Evolutionary conservation across 306 rosid species (phyloP).

Genomic region (Arachis stenosperma): DNA sequence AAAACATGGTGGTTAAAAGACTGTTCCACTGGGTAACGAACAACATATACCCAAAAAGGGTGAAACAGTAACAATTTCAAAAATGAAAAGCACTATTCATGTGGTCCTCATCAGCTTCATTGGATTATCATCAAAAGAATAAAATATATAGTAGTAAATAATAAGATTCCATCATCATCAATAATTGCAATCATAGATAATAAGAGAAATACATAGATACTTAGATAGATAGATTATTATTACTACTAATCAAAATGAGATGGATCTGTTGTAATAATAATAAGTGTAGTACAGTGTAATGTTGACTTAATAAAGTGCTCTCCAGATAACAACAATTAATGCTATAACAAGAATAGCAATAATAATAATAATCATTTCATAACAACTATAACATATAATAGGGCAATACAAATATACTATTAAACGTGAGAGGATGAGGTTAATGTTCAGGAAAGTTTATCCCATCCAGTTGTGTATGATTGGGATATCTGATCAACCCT

Average conservation of each 20-base stretch:
- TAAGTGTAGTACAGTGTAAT: constrained; percentile 19
- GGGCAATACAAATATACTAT: constrained; percentile 38
- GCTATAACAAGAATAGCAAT: constrained; percentile 47
- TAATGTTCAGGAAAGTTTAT: constrained; percentile 32
- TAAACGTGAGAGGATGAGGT: constrained; percentile 40
- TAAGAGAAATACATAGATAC: background rate
- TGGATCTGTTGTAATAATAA: background rate
- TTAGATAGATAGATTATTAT: no score
- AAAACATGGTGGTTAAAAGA: constrained; percentile 29
- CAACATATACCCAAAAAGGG: constrained; percentile 18
- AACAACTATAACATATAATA: constrained; percentile 9
- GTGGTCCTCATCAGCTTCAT: constrained; percentile 40
- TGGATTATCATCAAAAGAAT: constrained; percentile 13
- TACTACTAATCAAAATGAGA: background rate
- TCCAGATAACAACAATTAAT: constrained; percentile 42
- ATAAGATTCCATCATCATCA: background rate
- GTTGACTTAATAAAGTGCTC: constrained; percentile 36
- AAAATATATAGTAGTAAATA: background rate
- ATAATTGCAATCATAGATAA: background rate
- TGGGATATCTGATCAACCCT: constrained; percentile 53
- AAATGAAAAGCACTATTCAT: constrained; percentile 38
- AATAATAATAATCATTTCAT: constrained; percentile 14
- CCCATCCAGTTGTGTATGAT: constrained; percentile 41
- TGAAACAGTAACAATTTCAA: constrained; percentile 29
- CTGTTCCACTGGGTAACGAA: constrained; percentile 36